Evolutionary conservation across 2,329 filamentous ascomycete species (phyloP).

Genomic region (Colletotrichum coccodes): DNA sequence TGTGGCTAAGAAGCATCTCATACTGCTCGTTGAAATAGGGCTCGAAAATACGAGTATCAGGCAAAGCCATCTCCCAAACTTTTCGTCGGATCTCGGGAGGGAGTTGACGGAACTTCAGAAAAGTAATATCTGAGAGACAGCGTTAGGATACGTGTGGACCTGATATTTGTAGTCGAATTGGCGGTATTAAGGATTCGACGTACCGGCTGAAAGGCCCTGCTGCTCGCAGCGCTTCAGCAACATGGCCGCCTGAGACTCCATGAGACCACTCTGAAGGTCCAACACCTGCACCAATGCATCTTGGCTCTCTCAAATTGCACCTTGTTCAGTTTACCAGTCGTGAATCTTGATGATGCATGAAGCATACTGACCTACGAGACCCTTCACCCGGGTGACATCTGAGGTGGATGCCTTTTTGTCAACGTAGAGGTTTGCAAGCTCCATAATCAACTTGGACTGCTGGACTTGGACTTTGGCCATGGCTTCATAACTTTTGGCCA

Average conservation of each 20-base stretch:
- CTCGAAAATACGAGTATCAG: conserved; percentile 37
- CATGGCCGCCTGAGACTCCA: background rate
- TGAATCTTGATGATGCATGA: background rate
- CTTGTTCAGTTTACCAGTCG: background rate
- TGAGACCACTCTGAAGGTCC: background rate
- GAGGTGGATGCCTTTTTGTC: background rate
- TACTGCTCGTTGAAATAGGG: no score
- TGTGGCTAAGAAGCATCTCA: no score
- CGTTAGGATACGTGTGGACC: background rate
- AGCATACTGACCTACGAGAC: background rate
- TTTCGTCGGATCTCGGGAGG: background rate
- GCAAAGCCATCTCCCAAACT: conserved; percentile 16
- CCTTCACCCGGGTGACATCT: background rate
- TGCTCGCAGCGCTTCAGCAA: background rate
- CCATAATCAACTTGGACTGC: background rate
- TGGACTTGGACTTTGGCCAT: background rate
- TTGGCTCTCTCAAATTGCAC: background rate
- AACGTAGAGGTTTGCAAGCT: background rate
- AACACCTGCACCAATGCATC: background rate
- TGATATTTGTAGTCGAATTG: no score
- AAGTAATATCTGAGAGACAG: background rate
- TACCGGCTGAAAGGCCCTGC: background rate
- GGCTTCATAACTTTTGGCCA: background rate
- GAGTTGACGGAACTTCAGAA: background rate
- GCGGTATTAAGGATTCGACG: background rate